Percentiles rank a stretch among this genome's conserved stretches.
Conservation (phyloP, 257 asterid species). For the Cordia subcordata region DNA sequence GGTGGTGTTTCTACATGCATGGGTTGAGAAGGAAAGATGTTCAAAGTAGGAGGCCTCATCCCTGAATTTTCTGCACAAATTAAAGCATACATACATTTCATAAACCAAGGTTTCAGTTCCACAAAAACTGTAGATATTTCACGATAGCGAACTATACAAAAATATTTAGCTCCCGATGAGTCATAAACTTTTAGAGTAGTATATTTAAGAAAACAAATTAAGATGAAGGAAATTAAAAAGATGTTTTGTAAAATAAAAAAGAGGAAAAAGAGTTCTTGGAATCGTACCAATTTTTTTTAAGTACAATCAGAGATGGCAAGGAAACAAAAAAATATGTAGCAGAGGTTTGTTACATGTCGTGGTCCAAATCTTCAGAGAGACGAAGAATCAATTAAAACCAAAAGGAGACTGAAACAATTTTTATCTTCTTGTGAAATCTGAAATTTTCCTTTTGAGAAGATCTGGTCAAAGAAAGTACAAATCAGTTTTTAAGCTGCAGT, state of each 20-base stretch:
- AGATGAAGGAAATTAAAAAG: too few species aligned
- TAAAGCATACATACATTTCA: not conserved
- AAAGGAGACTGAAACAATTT: conserved; percentile 4
- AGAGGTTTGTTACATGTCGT: conserved; percentile 40
- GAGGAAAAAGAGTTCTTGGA: conserved; percentile 1
- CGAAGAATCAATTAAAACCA: conserved; percentile 21
- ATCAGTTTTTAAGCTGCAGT: conserved; percentile 17
- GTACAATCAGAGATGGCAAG: conserved; percentile 13
- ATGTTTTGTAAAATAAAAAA: too few species aligned
- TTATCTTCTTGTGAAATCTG: conserved; percentile 17
- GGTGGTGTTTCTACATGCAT: conserved; percentile 83
- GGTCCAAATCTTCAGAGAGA: conserved; percentile 39
- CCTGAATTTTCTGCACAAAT: conserved; percentile 56
- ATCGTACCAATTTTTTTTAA: not conserved
- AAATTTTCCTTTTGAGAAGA: conserved; percentile 14
- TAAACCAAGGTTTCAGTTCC: too few species aligned
- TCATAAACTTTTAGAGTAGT: conserved; percentile 12
- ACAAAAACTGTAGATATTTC: not conserved
- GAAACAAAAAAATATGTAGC: conserved; percentile 11
- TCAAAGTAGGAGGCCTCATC: conserved; percentile 71
- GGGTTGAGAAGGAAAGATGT: conserved; percentile 94
- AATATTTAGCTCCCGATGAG: not conserved
- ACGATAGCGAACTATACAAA: too few species aligned
- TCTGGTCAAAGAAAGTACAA: conserved; percentile 60
- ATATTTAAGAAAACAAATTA: too few species aligned